These are phyloP conservation scores for Ambrosia trifida DNA, from an alignment of 129 eudicot genomes.

Conservation along the genomic window DNA sequence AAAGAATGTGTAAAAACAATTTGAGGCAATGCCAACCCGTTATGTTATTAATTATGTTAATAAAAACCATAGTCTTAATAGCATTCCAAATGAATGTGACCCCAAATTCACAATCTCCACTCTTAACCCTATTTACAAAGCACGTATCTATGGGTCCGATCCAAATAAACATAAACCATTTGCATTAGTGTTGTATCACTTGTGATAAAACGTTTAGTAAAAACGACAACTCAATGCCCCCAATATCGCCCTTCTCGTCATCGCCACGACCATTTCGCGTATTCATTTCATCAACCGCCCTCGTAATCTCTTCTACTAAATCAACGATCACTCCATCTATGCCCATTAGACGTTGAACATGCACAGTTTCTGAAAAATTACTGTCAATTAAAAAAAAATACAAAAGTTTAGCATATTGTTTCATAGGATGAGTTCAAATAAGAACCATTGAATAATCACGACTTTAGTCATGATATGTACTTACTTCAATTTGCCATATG, in stretches of 20 bases:
- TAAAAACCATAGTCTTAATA: constrained; percentile 3
- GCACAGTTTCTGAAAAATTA: constrained; percentile 71
- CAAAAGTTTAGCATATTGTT: too few species aligned
- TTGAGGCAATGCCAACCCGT: constrained; percentile 13
- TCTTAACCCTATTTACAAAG: constrained; percentile 27
- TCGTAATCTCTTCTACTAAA: constrained; percentile 58
- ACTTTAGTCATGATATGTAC: background rate
- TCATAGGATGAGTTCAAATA: background rate
- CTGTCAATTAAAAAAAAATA: constrained; percentile 24
- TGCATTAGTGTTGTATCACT: constrained; percentile 47
- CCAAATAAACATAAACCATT: background rate
- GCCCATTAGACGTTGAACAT: constrained; percentile 72
- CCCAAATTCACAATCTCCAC: background rate
- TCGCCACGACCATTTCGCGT: constrained; percentile 23
- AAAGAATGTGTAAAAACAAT: background rate
- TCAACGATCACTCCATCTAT: constrained; percentile 84
- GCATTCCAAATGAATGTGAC: background rate
- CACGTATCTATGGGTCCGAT: background rate
- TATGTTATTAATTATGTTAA: constrained; percentile 8
- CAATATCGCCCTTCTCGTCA: constrained; percentile 26
- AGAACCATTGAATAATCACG: too few species aligned
- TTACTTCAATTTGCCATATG: constrained; percentile 84
- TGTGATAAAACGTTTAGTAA: constrained; percentile 59
- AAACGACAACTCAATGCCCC: constrained; percentile 46
- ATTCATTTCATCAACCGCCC: constrained; percentile 44